Conservation (phyloP, 2,329 filamentous ascomycete species). For the Claviceps sp. region DNA sequence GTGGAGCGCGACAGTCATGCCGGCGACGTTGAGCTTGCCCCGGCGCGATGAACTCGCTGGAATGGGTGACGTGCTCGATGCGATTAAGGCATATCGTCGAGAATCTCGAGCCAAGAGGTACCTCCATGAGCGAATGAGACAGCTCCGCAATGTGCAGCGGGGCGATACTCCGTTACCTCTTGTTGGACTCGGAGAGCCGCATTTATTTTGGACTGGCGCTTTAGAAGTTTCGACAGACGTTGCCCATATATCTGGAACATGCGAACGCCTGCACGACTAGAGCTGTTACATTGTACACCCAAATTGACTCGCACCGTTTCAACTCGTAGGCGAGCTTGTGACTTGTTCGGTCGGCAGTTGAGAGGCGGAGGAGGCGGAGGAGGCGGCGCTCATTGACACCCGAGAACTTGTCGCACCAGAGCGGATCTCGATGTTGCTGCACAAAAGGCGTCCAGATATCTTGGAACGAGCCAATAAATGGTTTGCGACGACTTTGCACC, state of each 20-base stretch:
- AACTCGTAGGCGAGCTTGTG: too few relatives aligned
- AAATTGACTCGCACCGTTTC: too few relatives aligned
- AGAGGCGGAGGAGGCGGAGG: too few relatives aligned
- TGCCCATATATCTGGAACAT: neutral
- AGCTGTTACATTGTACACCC: neutral
- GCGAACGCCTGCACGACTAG: neutral
- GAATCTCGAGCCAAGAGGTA: conserved; percentile 18
- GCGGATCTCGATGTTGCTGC: too few relatives aligned
- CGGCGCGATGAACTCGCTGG: conserved; percentile 15
- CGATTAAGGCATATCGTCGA: conserved; percentile 26
- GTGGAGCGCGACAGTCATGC: conserved; percentile 36
- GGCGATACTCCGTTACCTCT: conserved; percentile 2
- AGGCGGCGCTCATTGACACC: too few relatives aligned
- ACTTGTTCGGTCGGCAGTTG: too few relatives aligned
- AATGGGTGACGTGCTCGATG: conserved; percentile 32
- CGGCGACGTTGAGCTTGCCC: conserved; percentile 17
- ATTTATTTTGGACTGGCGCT: conserved; percentile 26
- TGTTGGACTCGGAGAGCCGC: conserved; percentile 15
- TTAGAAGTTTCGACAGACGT: conserved; percentile 19
- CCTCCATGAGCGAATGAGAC: conserved; percentile 12
- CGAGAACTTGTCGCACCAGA: too few relatives aligned
- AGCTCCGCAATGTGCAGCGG: conserved; percentile 4
- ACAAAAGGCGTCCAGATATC: too few relatives aligned
- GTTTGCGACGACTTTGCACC: too few relatives aligned
- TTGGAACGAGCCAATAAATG: too few relatives aligned